These are phyloP conservation scores for Plasmodium coatneyi DNA, from an alignment of 169 alveolate genomes.

Conservation along the genomic window DNA sequence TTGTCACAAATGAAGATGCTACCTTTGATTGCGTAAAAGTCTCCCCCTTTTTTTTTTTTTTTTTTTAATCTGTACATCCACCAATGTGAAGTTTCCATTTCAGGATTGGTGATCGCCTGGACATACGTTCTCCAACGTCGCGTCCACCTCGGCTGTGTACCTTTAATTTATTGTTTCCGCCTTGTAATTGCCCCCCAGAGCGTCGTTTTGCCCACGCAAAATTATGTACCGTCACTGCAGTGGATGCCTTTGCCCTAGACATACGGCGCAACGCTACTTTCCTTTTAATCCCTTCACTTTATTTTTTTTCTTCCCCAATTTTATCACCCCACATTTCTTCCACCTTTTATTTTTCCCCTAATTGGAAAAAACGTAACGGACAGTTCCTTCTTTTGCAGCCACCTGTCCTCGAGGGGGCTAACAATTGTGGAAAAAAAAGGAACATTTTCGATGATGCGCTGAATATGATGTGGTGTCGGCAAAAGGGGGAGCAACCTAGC, in stretches of 20 bases:
- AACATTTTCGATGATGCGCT: neutral
- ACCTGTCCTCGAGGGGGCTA: neutral
- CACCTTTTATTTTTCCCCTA: neutral
- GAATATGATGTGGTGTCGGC: neutral
- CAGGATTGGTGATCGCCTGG: neutral
- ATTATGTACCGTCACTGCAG: neutral
- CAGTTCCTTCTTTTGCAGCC: neutral
- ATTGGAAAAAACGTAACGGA: neutral
- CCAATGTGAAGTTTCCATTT: neutral
- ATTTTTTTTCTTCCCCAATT: neutral
- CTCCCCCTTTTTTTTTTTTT: neutral
- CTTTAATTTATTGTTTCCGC: neutral
- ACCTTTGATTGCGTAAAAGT: neutral
- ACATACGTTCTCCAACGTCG: neutral
- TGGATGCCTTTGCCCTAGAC: neutral
- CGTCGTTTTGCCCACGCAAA: neutral
- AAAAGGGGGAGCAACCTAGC: neutral
- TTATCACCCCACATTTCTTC: neutral
- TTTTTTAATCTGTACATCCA: neutral
- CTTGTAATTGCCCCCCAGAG: neutral
- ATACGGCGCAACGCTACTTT: neutral
- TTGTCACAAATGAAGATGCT: neutral
- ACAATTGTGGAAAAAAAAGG: neutral
- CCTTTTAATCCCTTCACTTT: neutral
- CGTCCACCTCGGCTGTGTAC: neutral